Percentiles rank a stretch among this genome's conserved stretches.
phyloP scores from a whole-genome alignment of 192 early-diverging fungal species.

The Podila horticola region DNA sequence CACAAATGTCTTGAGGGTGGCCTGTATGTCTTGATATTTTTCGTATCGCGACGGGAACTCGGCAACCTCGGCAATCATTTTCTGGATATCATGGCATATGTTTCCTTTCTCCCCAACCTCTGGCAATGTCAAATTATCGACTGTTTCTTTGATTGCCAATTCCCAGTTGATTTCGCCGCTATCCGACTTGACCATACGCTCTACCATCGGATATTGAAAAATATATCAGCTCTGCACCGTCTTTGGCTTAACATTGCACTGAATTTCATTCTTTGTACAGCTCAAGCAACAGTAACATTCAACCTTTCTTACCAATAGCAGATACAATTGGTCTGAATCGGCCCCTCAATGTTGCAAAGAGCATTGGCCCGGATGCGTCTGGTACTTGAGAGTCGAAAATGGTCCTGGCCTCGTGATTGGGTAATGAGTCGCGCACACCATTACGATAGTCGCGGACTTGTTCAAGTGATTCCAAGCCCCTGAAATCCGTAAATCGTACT shows the following conservation, averaged over 20 bases:
- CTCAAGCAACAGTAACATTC: background rate
- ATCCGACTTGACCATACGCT: constrained; percentile 15
- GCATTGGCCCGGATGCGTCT: constrained; percentile 3
- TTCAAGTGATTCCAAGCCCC: constrained; percentile 28
- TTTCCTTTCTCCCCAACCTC: constrained; percentile 6
- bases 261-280: too few species aligned
- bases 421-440: constrained; percentile 26
- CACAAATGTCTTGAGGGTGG: constrained; percentile 15
- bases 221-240: too few species aligned
- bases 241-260: too few species aligned
- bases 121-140: constrained; percentile 8
- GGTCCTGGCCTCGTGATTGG: background rate
- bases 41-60: background rate
- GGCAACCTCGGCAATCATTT: constrained; percentile 19
- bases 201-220: constrained; percentile 6
- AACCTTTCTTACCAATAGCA: constrained; percentile 23
- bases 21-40: constrained; percentile 11
- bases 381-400: constrained; percentile 20
- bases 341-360: constrained; percentile 22
- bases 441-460: constrained; percentile 23
- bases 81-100: too few species aligned
- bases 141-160: constrained; percentile 13
- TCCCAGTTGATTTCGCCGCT: constrained; percentile 3
- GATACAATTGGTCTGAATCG: constrained; percentile 27
- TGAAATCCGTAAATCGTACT: constrained; percentile 32